Conservation (phyloP, 495 filamentous ascomycete genomes). For the Talaromyces nanjingensis region DNA sequence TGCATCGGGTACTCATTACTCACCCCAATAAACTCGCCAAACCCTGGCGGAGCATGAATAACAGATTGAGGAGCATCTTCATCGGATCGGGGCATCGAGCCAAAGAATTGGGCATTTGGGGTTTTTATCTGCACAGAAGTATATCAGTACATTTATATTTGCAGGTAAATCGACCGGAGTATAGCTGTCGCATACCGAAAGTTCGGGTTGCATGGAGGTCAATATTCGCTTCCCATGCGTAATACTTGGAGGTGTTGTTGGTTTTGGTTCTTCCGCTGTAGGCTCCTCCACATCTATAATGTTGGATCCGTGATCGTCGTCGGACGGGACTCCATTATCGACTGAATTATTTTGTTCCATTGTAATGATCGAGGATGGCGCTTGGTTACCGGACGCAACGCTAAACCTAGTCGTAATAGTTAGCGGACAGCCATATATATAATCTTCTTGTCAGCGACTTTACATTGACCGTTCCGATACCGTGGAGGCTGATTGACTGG, state of each 20-base stretch:
- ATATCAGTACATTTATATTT: not conserved
- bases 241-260: not conserved
- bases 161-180: not conserved
- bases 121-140: slow-evolving; percentile 45
- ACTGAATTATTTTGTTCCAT: not conserved
- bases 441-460: not conserved
- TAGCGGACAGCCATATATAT: not conserved
- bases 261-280: not conserved
- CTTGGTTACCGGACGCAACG: not conserved
- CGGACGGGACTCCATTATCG: not conserved
- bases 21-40: slow-evolving; percentile 63
- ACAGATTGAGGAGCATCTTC: slow-evolving; percentile 71
- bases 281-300: not conserved
- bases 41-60: slow-evolving; percentile 79
- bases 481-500: not conserved
- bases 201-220: slow-evolving; percentile 14
- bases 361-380: not conserved
- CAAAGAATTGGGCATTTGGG: slow-evolving; percentile 47
- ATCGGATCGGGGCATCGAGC: slow-evolving; percentile 46
- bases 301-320: slow-evolving; percentile 1
- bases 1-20: not conserved
- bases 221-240: not conserved
- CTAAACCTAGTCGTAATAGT: not conserved
- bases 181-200: slow-evolving; percentile 28
- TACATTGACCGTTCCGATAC: slow-evolving; percentile 4